These are phyloP conservation scores for Candida pseudoviswanathii DNA, from an alignment of 1,139 yeast species.

Conservation along the genomic window DNA sequence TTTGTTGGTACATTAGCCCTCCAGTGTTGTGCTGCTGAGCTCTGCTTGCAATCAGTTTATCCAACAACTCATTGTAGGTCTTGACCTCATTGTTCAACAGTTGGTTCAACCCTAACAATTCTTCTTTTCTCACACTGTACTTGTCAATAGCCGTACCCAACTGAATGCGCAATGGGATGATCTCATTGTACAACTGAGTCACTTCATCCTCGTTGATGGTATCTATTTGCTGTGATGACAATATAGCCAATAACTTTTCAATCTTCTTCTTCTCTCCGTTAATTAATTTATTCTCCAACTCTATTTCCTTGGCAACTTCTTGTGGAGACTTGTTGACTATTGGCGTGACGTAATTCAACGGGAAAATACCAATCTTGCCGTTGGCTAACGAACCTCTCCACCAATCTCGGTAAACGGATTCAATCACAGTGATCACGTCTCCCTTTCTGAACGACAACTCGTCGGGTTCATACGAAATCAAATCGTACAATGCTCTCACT, in stretches of 20 bases:
- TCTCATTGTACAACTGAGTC: constrained; percentile 62
- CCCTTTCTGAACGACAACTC: constrained; percentile 74
- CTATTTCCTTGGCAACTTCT: constrained; percentile 34
- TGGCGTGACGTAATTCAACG: constrained; percentile 87
- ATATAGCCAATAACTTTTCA: constrained; percentile 63
- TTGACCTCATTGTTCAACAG: constrained; percentile 69
- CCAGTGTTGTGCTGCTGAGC: constrained; percentile 14
- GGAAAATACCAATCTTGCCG: constrained; percentile 89
- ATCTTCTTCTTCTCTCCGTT: constrained; percentile 48
- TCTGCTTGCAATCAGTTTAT: constrained; percentile 40
- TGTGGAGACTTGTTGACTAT: constrained; percentile 65
- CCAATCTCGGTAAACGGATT: constrained; percentile 92
- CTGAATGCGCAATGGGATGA: constrained; percentile 72
- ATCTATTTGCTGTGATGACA: constrained; percentile 43
- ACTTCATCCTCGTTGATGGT: constrained; percentile 43
- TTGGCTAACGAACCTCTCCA: constrained; percentile 82
- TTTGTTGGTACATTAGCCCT: constrained; percentile 6
- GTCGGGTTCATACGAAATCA: constrained; percentile 69
- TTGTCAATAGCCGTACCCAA: constrained; percentile 74
- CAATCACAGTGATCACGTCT: constrained; percentile 81
- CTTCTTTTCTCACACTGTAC: constrained; percentile 74
- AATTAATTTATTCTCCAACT: constrained; percentile 32
- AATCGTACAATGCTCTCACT: constrained; percentile 85
- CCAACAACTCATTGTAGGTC: constrained; percentile 70
- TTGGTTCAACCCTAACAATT: constrained; percentile 67